Conservation (phyloP, 2,329 filamentous ascomycete species). For the Cladosporium sp. region DNA sequence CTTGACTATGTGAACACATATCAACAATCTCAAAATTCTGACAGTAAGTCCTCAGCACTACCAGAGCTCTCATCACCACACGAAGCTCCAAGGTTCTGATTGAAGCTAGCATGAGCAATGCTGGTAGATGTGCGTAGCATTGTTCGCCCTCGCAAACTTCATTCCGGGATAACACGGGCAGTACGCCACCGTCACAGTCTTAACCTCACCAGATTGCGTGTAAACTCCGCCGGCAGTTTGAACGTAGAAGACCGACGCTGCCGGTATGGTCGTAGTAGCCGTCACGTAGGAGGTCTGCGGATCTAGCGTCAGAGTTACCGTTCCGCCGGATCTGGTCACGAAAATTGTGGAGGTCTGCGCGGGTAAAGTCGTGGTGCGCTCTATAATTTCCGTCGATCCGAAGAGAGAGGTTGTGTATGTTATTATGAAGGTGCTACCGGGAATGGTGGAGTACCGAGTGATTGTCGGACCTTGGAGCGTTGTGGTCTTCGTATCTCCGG, state of each 20-base stretch:
- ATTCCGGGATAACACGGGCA: constrained; percentile 9
- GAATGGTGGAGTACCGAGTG: not conserved
- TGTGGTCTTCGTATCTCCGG: not conserved
- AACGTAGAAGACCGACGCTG: constrained; percentile 7
- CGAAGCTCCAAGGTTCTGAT: too few species aligned
- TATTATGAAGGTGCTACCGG: not conserved
- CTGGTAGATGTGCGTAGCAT: constrained; percentile 2
- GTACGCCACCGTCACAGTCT: constrained; percentile 7
- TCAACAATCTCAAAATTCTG: too few species aligned
- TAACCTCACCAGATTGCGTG: not conserved
- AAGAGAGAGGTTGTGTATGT: not conserved
- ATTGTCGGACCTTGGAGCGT: not conserved
- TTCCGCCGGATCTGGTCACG: not conserved
- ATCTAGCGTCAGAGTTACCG: not conserved
- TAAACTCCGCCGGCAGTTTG: not conserved
- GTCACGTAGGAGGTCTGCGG: constrained; percentile 5
- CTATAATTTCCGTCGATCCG: not conserved
- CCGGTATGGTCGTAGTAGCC: constrained; percentile 6
- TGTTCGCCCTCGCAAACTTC: constrained; percentile 8
- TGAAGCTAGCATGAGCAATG: not conserved
- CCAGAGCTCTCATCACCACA: too few species aligned
- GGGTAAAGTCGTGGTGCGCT: not conserved
- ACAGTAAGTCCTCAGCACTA: too few species aligned
- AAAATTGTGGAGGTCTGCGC: not conserved
- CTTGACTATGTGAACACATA: too few species aligned